A percentile compares a stretch with the other conserved stretches of the same genome.
These are phyloP conservation scores for Aspergillus cavernicola DNA, from an alignment of 495 filamentous ascomycete species.

Conservation along the genomic window DNA sequence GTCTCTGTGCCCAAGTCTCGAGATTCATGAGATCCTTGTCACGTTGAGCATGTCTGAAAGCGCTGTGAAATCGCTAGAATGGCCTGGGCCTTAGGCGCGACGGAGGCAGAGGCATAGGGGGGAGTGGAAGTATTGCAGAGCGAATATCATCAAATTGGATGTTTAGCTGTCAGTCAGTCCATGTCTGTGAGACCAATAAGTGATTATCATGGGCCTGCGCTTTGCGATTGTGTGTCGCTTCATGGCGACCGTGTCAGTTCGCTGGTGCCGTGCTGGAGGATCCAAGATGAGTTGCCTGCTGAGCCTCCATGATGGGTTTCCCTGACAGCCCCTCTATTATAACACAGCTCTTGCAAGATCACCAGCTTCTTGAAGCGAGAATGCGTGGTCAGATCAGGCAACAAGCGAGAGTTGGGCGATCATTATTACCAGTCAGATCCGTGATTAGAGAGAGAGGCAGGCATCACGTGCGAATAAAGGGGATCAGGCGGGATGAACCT, in stretches of 20 bases:
- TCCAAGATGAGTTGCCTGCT: constrained; percentile 50
- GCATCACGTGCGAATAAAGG: constrained; percentile 6
- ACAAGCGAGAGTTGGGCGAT: constrained; percentile 18
- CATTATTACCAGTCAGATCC: constrained; percentile 3
- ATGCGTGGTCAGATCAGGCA: constrained; percentile 26
- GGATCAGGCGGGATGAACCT: constrained; percentile 4
- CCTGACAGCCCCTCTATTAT: constrained; percentile 62
- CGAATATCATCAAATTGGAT: too few relatives aligned
- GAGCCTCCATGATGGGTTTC: constrained; percentile 39
- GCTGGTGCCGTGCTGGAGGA: constrained; percentile 42
- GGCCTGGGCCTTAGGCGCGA: neutral
- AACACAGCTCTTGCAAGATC: constrained; percentile 46
- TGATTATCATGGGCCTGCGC: neutral
- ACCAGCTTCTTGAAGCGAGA: constrained; percentile 40
- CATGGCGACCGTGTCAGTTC: constrained; percentile 32
- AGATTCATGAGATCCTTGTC: neutral
- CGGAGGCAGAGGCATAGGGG: neutral
- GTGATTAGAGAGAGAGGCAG: constrained; percentile 2
- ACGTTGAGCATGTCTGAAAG: neutral
- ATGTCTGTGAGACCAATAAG: neutral
- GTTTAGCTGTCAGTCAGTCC: neutral
- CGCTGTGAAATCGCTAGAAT: neutral
- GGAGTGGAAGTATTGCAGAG: too few relatives aligned
- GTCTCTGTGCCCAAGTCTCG: neutral
- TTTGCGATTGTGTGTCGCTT: constrained; percentile 20